phyloP scores from a whole-genome alignment of 2,329 filamentous ascomycete genomes.

The Apiospora pterosperma region DNA sequence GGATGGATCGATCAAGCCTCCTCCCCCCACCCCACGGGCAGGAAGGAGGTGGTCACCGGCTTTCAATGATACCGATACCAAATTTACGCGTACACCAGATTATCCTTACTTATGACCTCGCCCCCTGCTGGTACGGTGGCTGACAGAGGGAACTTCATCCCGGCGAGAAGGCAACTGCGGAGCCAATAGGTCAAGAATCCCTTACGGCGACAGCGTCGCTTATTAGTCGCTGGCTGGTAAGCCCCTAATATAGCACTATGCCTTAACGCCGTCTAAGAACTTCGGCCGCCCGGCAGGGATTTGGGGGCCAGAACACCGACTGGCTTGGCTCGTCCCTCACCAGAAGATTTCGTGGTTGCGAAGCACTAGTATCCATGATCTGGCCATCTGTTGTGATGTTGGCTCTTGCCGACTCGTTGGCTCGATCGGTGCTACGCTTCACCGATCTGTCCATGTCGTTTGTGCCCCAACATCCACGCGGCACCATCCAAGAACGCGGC shows the following conservation, averaged over 20 bases:
- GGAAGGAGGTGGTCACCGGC: not conserved
- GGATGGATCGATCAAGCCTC: not conserved
- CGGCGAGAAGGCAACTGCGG: not conserved
- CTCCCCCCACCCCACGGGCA: not conserved
- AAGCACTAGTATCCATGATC: not conserved
- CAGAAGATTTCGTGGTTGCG: not conserved
- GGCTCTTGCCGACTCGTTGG: not conserved
- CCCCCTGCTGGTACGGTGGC: not conserved
- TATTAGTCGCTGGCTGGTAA: not conserved
- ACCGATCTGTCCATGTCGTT: not conserved
- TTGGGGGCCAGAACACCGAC: not conserved
- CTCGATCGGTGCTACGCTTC: not conserved
- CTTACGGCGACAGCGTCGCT: not conserved
- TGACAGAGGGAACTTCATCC: not conserved
- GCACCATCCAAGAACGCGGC: not conserved
- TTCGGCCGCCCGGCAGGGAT: not conserved
- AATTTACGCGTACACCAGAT: conserved; percentile 1
- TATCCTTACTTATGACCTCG: not conserved
- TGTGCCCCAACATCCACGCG: not conserved
- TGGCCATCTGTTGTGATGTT: not conserved
- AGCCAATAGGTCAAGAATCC: not conserved
- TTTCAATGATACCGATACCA: not conserved
- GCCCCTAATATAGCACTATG: not conserved
- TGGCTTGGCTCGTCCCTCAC: not conserved
- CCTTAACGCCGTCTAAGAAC: not conserved